These are phyloP conservation scores for Moniliella sp. DNA, from an alignment of 1,284 basidiomycete species.

Conservation along the genomic window DNA sequence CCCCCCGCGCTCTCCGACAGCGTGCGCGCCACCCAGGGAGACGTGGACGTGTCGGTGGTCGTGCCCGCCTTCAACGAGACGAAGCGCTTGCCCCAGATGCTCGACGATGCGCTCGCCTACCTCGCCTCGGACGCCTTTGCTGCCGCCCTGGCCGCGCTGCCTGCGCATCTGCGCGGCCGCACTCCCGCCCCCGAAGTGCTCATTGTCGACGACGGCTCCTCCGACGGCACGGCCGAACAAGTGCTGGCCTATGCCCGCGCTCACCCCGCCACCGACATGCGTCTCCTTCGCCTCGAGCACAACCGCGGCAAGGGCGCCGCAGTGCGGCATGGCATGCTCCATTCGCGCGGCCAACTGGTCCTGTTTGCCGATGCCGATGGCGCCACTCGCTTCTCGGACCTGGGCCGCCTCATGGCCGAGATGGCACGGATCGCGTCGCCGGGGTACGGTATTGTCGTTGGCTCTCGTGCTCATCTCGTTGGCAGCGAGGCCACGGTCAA, in stretches of 20 bases:
- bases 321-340: constrained; percentile 50
- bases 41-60: constrained; percentile 46
- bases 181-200: constrained; percentile 49
- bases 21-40: constrained; percentile 37
- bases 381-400: constrained; percentile 61
- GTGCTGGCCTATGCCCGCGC: constrained; percentile 50
- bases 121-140: too few relatives aligned
- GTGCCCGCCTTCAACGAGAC: constrained; percentile 80
- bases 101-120: constrained; percentile 45
- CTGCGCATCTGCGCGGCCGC: too few relatives aligned
- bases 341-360: constrained; percentile 53
- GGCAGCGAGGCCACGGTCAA: constrained; percentile 76
- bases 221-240: constrained; percentile 49
- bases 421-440: constrained; percentile 36
- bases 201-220: constrained; percentile 70
- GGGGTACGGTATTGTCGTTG: constrained; percentile 49
- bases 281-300: constrained; percentile 52
- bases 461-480: constrained; percentile 73
- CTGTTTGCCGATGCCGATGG: constrained; percentile 85
- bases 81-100: constrained; percentile 56
- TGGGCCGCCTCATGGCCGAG: constrained; percentile 49
- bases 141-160: too few relatives aligned
- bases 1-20: constrained; percentile 37
- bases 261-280: constrained; percentile 39
- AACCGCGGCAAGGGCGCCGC: constrained; percentile 82